A percentile compares a stretch with the other conserved stretches of the same genome.
These are phyloP conservation scores for Mortierella antarctica DNA, from an alignment of 192 early-diverging fungal genomes.

Conservation along the genomic window DNA sequence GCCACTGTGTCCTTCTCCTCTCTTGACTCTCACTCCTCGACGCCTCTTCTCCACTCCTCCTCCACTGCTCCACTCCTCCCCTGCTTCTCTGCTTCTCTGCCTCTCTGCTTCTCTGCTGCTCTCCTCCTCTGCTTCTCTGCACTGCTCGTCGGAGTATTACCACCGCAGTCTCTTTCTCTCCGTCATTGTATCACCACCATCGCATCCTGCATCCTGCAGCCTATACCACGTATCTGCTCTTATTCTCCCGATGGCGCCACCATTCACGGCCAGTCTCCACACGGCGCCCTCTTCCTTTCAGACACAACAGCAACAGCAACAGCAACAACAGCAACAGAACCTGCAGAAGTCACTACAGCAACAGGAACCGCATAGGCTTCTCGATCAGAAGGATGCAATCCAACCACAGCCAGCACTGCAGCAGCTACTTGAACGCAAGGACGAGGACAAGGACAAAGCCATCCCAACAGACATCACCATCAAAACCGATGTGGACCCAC, in stretches of 20 bases:
- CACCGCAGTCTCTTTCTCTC: too few species aligned
- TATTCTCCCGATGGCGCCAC: neutral
- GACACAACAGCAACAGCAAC: neutral
- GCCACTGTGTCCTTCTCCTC: neutral
- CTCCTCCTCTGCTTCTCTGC: neutral
- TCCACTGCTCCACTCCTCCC: too few species aligned
- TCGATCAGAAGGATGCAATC: too few species aligned
- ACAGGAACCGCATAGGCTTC: neutral
- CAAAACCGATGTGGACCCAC: slow-evolving; percentile 41
- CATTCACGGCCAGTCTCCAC: neutral
- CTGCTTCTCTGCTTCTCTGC: neutral
- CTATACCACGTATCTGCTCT: too few species aligned
- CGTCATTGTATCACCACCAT: too few species aligned
- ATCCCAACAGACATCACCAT: slow-evolving; percentile 24
- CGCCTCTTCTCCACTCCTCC: neutral
- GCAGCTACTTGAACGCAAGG: too few species aligned
- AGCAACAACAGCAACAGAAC: neutral
- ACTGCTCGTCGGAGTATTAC: neutral
- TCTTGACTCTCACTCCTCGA: neutral
- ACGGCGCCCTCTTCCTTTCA: neutral
- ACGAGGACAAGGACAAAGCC: neutral
- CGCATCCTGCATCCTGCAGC: too few species aligned
- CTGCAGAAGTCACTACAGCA: slow-evolving; percentile 2
- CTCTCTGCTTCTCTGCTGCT: neutral
- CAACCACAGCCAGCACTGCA: neutral